Conservation (phyloP, 768 basidiomycete species). For the Cyclocybe cylindracea region DNA sequence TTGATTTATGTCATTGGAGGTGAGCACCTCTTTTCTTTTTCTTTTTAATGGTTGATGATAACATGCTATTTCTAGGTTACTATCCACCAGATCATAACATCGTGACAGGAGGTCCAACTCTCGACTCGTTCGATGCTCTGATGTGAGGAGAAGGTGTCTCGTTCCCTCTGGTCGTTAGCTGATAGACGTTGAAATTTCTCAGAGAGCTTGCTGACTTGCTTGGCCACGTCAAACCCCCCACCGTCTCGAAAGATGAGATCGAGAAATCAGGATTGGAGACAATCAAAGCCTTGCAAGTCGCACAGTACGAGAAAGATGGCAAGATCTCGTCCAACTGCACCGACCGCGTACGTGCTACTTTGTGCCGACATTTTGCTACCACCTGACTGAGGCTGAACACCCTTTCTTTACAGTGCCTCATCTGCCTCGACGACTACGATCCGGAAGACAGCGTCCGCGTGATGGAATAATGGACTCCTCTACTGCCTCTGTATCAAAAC, state of each 20-base stretch:
- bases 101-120: slow-evolving; percentile 70
- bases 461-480: too few species aligned
- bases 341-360: slow-evolving; percentile 61
- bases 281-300: slow-evolving; percentile 58
- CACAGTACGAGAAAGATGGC: slow-evolving; percentile 57
- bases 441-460: slow-evolving; percentile 78
- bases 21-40: slow-evolving; percentile 26
- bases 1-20: slow-evolving; percentile 91
- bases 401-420: slow-evolving; percentile 56
- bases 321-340: slow-evolving; percentile 75
- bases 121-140: slow-evolving; percentile 81
- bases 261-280: slow-evolving; percentile 80
- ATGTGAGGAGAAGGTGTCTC: slow-evolving; percentile 44
- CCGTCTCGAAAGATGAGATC: slow-evolving; percentile 82
- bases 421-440: slow-evolving; percentile 88
- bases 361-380: not conserved
- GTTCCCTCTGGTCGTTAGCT: slow-evolving; percentile 8
- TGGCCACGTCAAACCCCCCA: slow-evolving; percentile 81
- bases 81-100: slow-evolving; percentile 91
- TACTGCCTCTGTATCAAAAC: too few species aligned
- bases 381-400: not conserved
- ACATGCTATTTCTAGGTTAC: slow-evolving; percentile 55
- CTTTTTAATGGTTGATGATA: not conserved
- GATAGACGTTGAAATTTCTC: slow-evolving; percentile 1
- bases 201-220: slow-evolving; percentile 85